Base-by-base conservation (phyloP, 2,329 filamentous ascomycete genomes). In the Aspergillus sp. region DNA sequence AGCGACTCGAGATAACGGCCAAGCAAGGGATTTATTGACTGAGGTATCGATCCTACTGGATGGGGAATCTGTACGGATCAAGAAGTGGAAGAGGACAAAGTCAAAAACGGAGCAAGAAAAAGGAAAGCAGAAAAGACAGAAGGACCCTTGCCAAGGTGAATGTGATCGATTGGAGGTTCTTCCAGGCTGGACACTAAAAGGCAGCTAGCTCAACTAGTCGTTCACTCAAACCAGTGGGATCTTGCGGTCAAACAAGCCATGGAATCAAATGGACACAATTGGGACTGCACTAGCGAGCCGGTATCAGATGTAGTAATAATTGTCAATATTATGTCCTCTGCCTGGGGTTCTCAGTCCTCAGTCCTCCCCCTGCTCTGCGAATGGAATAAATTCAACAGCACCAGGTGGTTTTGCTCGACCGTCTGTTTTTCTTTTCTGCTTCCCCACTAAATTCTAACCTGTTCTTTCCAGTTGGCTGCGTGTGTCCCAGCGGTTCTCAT, bases 241-340 rank as follows among this genome's bases (percentile, higher is more conserved):
- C 57, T 54, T 49, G 54, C 50, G 56, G 54, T 64, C 60, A 64
- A 66, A 64, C 64, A 62, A 60, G 57, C 56, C 59, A 65, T 65
- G 64, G 42, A 54, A 39, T 54, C 39, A 53, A 45, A 47, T 54
- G 44, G 63, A 65, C 62, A 54, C 45, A 61, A 46, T 59, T 52
- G 53, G 49, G 55, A 48, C 50, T 52, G 60, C 62, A 58, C 60
- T 64, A 64, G 60, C 63, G 59, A 60, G 60, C 61, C 58, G 58
- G 61, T 62, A 60, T 61, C 60, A 61, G 57, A 61, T 64, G 58
- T 60, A 63, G 58, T 62, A 59, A 61, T 64, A 61, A 58, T 63
- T 61, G 58, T 57, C 58, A 63, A 62, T 65, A 64, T 58, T 57
- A 51, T 37, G 34, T 37, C 5, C 34, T 37, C 12, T n/a, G 12